phyloP scores from a whole-genome alignment of 2,329 filamentous ascomycete genomes.

The Fusarium brevicatenulatum region DNA sequence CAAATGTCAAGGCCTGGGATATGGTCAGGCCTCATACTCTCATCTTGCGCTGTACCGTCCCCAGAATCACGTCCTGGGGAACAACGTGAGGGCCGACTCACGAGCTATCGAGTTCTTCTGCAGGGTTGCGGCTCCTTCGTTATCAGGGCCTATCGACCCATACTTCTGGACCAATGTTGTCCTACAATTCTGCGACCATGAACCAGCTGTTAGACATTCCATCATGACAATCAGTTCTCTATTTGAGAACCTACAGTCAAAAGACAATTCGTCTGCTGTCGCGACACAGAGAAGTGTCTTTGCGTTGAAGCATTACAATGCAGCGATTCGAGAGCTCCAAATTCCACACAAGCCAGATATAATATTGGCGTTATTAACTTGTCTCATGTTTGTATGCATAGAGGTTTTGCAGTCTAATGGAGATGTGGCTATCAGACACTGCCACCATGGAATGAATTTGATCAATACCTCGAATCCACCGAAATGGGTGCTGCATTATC shows the following conservation, averaged over 20 bases:
- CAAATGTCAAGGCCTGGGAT: slow-evolving; percentile 1
- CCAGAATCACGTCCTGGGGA: neutral
- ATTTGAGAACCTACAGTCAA: neutral
- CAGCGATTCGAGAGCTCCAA: slow-evolving; percentile 9
- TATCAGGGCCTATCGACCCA: slow-evolving; percentile 27
- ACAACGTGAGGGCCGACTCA: neutral
- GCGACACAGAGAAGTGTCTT: neutral
- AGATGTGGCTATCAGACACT: slow-evolving; percentile 13
- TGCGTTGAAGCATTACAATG: slow-evolving; percentile 19
- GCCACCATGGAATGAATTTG: slow-evolving; percentile 12
- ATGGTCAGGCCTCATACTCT: neutral
- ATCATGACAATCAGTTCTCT: slow-evolving; percentile 18
- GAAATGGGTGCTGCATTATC: neutral
- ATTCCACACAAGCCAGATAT: neutral
- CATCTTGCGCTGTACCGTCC: slow-evolving; percentile 6
- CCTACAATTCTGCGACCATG: slow-evolving; percentile 26
- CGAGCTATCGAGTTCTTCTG: slow-evolving; percentile 26
- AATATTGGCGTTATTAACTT: slow-evolving; percentile 6
- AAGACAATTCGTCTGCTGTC: neutral
- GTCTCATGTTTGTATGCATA: slow-evolving; percentile 18
- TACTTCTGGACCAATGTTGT: slow-evolving; percentile 35
- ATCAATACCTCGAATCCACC: neutral
- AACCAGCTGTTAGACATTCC: slow-evolving; percentile 27
- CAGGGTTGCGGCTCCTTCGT: slow-evolving; percentile 17
- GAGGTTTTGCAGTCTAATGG: slow-evolving; percentile 17